Evolutionary conservation across 2,329 filamentous ascomycete genomes (phyloP), one percentile per base, ranked within the genome.

Genomic region (Penicillium freii): DNA sequence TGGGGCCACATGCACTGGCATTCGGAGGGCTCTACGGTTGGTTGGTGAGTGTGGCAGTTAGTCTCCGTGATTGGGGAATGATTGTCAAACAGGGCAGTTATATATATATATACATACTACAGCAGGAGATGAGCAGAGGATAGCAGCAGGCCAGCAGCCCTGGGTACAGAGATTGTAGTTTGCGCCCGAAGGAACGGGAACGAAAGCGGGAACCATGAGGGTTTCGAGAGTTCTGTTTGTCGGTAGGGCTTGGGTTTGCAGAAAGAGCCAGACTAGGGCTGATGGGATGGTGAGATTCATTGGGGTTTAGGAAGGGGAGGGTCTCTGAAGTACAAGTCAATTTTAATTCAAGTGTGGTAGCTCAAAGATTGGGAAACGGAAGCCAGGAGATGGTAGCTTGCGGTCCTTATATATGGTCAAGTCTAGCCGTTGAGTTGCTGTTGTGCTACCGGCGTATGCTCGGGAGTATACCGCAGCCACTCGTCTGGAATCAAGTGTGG

Each of bases 101-200:
- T 6, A 31, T 10, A 23, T 6, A 31, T 10, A 25, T 31, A 40
- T 19, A 56, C 47, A 7, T 46, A 46, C 27, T 13, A 31, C 25
- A 8, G 15, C 13, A 8, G 39, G 5, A 51, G 23, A 15, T 23
- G 7, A 42, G 29, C 54, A 56, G 17, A 45, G 3, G 5, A 56
- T 15, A 23, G 40, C 33, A 39, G 46, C 47, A 2, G 54, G 54
- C 19, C 44, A 27, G 15, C 47, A 51, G 15, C 47, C 46, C 31
- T 56, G 54, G 6, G 40, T 56, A 31, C 47, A 56, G 3, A 56
- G 40, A 13, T 27, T 36, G 34, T 51, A 51, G 4, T 33, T 10
- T 3, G 15, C 4, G 2, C n/a, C 47, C 5, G 33, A 36, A 11
- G 40, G n/a, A 23, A 33, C 19, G 4, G 40, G 25, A 21, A 27